Evolutionary conservation across 108 stramenopile species (phyloP).

Genomic region (Nitzschia putrida): DNA sequence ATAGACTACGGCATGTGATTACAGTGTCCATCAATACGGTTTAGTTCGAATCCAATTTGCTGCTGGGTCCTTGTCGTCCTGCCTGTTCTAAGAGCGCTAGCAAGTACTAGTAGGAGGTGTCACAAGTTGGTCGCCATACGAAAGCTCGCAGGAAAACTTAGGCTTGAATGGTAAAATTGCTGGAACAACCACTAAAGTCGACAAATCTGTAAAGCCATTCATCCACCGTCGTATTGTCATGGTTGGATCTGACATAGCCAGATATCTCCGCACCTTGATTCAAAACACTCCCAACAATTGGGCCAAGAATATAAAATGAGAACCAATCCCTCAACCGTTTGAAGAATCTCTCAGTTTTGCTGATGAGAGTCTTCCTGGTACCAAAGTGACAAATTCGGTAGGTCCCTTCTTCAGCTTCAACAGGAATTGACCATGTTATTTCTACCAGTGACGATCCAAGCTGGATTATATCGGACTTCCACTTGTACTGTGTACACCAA

Average conservation of each 20-base stretch:
- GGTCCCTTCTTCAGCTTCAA: slow-evolving; percentile 6
- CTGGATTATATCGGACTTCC: slow-evolving; percentile 8
- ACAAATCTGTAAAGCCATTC: background rate
- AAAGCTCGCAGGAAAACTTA: background rate
- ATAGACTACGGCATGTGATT: too few relatives aligned
- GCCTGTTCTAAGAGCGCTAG: too few relatives aligned
- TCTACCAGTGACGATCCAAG: slow-evolving; percentile 33
- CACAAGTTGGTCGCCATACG: too few relatives aligned
- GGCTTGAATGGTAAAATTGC: background rate
- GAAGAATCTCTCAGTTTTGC: background rate
- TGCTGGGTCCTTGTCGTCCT: too few relatives aligned
- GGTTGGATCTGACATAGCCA: too few relatives aligned
- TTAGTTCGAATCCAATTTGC: too few relatives aligned
- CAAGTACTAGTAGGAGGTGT: too few relatives aligned
- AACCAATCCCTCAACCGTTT: slow-evolving; percentile 6
- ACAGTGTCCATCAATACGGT: too few relatives aligned
- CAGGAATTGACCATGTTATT: slow-evolving; percentile 33
- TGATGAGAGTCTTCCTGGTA: slow-evolving; percentile 26
- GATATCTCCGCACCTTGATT: background rate
- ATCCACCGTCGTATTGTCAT: too few relatives aligned
- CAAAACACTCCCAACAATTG: background rate
- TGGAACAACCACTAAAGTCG: background rate
- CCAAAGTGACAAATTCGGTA: slow-evolving; percentile 42
- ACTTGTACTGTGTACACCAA: slow-evolving; percentile 51
- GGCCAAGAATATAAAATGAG: slow-evolving; percentile 1